Conservation (phyloP, 1,284 basidiomycete genomes). For the Porogramme epimiltina region DNA sequence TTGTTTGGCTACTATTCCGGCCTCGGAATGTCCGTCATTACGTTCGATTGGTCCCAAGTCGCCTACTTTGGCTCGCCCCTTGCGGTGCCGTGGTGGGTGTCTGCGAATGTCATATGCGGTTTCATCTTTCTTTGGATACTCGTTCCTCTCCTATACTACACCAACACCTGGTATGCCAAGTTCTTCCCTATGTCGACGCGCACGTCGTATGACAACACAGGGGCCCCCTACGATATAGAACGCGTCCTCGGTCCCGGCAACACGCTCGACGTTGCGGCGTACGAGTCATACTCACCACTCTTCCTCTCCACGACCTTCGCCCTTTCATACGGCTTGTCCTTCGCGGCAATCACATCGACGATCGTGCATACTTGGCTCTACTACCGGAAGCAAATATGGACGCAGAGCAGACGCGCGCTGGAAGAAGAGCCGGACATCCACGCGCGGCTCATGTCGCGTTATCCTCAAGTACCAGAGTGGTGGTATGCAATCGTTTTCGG, state of each 20-base stretch:
- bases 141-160: slow-evolving; percentile 56
- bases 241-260: slow-evolving; percentile 45
- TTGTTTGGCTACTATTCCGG: slow-evolving; percentile 80
- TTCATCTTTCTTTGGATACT: slow-evolving; percentile 56
- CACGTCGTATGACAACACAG: slow-evolving; percentile 42
- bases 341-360: slow-evolving; percentile 56
- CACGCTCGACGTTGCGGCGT: slow-evolving; percentile 49
- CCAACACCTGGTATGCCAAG: slow-evolving; percentile 42
- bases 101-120: slow-evolving; percentile 32
- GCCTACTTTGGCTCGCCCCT: slow-evolving; percentile 34
- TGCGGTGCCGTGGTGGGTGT: slow-evolving; percentile 35
- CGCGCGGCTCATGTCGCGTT: slow-evolving; percentile 57
- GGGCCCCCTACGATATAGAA: slow-evolving; percentile 52
- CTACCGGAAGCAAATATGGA: slow-evolving; percentile 58
- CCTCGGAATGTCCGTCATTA: slow-evolving; percentile 69
- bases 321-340: slow-evolving; percentile 60
- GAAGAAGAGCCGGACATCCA: slow-evolving; percentile 68
- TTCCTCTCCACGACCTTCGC: slow-evolving; percentile 60
- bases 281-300: slow-evolving; percentile 58
- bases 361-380: slow-evolving; percentile 61
- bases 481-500: slow-evolving; percentile 54
- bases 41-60: slow-evolving; percentile 44
- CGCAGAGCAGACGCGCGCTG: slow-evolving; percentile 45
- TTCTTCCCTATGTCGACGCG: slow-evolving; percentile 39
- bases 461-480: slow-evolving; percentile 65